Conservation (phyloP, 2,329 filamentous ascomycete genomes). For the Diaporthe sp. region DNA sequence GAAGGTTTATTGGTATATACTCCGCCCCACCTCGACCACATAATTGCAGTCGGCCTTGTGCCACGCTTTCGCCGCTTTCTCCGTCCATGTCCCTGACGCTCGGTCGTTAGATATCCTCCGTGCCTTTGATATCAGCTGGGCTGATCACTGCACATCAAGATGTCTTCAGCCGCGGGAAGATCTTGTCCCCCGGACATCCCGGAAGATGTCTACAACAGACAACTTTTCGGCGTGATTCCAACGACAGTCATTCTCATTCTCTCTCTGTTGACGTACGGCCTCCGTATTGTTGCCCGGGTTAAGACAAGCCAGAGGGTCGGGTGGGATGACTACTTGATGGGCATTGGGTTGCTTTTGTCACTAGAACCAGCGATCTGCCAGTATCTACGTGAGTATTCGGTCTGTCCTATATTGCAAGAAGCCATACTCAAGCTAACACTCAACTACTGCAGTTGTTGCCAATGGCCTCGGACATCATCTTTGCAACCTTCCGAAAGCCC, state of each 20-base stretch:
- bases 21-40: conserved; percentile 11
- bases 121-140: conserved; percentile 11
- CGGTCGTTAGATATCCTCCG: neutral
- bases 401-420: neutral
- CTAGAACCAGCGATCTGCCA: conserved; percentile 33
- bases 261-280: conserved; percentile 23
- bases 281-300: conserved; percentile 20
- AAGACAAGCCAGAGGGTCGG: conserved; percentile 27
- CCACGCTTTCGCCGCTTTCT: neutral
- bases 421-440: neutral
- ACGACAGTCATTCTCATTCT: conserved; percentile 31
- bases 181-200: conserved; percentile 23
- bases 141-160: neutral
- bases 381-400: conserved; percentile 28
- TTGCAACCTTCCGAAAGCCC: conserved; percentile 23
- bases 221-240: conserved; percentile 28
- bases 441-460: neutral
- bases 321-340: conserved; percentile 34
- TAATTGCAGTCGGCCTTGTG: neutral
- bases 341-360: conserved; percentile 22
- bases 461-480: conserved; percentile 33
- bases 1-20: neutral
- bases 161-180: neutral
- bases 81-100: neutral
- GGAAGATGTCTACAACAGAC: neutral